A percentile compares a stretch with the other conserved stretches of the same genome.
Evolutionary conservation across 192 early-diverging fungal genomes (phyloP).

Genomic region (Umbelopsis vinacea): DNA sequence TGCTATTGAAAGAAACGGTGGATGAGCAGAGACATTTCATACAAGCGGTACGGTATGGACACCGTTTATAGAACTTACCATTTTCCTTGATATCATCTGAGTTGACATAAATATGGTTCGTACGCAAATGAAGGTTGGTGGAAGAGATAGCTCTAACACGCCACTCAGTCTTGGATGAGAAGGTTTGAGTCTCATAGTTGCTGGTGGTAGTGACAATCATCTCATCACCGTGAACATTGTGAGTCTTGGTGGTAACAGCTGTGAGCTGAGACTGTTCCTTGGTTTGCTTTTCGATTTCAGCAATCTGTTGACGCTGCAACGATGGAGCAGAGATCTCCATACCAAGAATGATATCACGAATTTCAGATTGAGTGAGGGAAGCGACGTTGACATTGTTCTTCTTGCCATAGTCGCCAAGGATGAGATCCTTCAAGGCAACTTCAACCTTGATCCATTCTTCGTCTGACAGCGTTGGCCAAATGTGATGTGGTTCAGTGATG

Average conservation of each 20-base stretch:
- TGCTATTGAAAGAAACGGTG: slow-evolving; percentile 10
- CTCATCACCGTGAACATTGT: slow-evolving; percentile 97
- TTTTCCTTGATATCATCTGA: slow-evolving; percentile 95
- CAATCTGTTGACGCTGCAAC: slow-evolving; percentile 94
- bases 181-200: slow-evolving; percentile 96
- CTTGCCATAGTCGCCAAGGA: slow-evolving; percentile 98
- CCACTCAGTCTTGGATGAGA: slow-evolving; percentile 99
- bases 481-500: slow-evolving; percentile 93
- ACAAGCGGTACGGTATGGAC: no score
- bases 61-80: slow-evolving; percentile 42
- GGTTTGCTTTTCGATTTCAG: slow-evolving; percentile 97
- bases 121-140: slow-evolving; percentile 93
- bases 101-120: slow-evolving; percentile 96
- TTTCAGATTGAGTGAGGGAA: slow-evolving; percentile 94
- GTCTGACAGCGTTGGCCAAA: slow-evolving; percentile 96
- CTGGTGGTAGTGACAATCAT: slow-evolving; percentile 98
- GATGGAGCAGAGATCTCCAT: slow-evolving; percentile 99
- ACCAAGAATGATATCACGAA: slow-evolving; percentile 98
- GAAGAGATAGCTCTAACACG: slow-evolving; percentile 96
- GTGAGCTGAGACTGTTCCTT: slow-evolving; percentile 92
- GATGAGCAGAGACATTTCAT: not conserved
- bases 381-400: slow-evolving; percentile 99
- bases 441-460: slow-evolving; percentile 99
- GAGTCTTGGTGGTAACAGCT: slow-evolving; percentile 95
- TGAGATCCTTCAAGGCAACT: slow-evolving; percentile 93